Conservation (phyloP, 2,329 filamentous ascomycete species). For the Dactylellina leptospora region DNA sequence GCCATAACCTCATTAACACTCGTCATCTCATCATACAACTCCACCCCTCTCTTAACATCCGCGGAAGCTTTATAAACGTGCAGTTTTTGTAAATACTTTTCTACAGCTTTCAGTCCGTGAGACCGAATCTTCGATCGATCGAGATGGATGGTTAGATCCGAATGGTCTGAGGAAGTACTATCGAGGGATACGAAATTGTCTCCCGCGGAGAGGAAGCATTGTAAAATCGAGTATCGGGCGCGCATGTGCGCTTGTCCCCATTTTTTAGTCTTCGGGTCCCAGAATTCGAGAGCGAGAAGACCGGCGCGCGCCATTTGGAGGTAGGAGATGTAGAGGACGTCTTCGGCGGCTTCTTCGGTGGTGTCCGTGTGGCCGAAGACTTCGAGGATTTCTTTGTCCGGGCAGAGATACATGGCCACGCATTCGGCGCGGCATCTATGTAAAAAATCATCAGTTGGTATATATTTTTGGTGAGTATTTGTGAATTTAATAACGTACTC, state of each 20-base stretch:
- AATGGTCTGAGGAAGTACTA: slow-evolving; percentile 62
- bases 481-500: slow-evolving; percentile 60
- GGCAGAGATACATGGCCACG: slow-evolving; percentile 63
- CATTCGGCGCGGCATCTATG: slow-evolving; percentile 61
- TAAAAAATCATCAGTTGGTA: neutral
- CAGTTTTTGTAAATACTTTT: slow-evolving; percentile 68
- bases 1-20: slow-evolving; percentile 66
- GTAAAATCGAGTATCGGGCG: slow-evolving; percentile 71
- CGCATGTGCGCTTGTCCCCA: slow-evolving; percentile 65
- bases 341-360: slow-evolving; percentile 60
- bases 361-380: slow-evolving; percentile 62
- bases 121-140: slow-evolving; percentile 68
- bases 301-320: slow-evolving; percentile 95
- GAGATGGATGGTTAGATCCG: slow-evolving; percentile 66
- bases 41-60: slow-evolving; percentile 65
- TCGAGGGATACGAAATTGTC: slow-evolving; percentile 66
- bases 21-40: slow-evolving; percentile 69
- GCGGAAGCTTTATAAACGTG: slow-evolving; percentile 72
- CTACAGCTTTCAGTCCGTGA: slow-evolving; percentile 68
- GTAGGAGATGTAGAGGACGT: slow-evolving; percentile 83
- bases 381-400: slow-evolving; percentile 61
- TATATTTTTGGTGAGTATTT: neutral
- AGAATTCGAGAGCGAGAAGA: slow-evolving; percentile 86
- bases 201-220: slow-evolving; percentile 67
- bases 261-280: slow-evolving; percentile 63